Evolutionary conservation across 495 filamentous ascomycete genomes (phyloP).

Genomic region (Xylaria palmicola): DNA sequence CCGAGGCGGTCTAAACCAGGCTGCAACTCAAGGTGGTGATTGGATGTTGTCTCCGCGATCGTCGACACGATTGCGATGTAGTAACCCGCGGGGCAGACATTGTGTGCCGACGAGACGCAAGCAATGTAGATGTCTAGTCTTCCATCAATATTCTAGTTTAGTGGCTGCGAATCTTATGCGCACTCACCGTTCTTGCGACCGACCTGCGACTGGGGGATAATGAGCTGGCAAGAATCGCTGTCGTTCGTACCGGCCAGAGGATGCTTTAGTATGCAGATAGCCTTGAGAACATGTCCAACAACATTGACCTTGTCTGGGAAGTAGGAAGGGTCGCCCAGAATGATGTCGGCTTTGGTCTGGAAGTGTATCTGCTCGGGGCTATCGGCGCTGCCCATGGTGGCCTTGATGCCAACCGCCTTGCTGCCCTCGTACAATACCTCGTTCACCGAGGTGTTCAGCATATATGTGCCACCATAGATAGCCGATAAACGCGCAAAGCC

Average conservation of each 20-base stretch:
- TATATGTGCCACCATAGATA: slow-evolving; percentile 98
- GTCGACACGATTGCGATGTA: slow-evolving; percentile 98
- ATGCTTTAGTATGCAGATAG: slow-evolving; percentile 96
- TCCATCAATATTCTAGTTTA: background rate
- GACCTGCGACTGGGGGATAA: slow-evolving; percentile 96
- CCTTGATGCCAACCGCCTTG: slow-evolving; percentile 91
- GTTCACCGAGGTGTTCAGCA: slow-evolving; percentile 93
- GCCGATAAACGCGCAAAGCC: slow-evolving; percentile 96
- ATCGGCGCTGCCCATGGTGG: slow-evolving; percentile 86
- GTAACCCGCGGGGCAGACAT: slow-evolving; percentile 98
- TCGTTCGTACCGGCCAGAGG: slow-evolving; percentile 83
- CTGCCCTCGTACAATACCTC: slow-evolving; percentile 78
- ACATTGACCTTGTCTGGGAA: slow-evolving; percentile 87
- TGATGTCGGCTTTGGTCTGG: slow-evolving; percentile 91
- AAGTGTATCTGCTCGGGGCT: slow-evolving; percentile 77
- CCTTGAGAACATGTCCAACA: slow-evolving; percentile 85
- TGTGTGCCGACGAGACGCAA: slow-evolving; percentile 92
- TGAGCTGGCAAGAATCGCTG: slow-evolving; percentile 89
- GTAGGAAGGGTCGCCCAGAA: slow-evolving; percentile 94
- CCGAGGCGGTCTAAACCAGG: slow-evolving; percentile 93
- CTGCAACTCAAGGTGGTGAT: slow-evolving; percentile 94
- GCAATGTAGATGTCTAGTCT: slow-evolving; percentile 92
- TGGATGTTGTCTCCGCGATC: slow-evolving; percentile 85
- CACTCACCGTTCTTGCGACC: slow-evolving; percentile 84
- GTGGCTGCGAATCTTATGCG: background rate